phyloP scores from a whole-genome alignment of 306 rosid genomes.

The Corylus heterophylla region DNA sequence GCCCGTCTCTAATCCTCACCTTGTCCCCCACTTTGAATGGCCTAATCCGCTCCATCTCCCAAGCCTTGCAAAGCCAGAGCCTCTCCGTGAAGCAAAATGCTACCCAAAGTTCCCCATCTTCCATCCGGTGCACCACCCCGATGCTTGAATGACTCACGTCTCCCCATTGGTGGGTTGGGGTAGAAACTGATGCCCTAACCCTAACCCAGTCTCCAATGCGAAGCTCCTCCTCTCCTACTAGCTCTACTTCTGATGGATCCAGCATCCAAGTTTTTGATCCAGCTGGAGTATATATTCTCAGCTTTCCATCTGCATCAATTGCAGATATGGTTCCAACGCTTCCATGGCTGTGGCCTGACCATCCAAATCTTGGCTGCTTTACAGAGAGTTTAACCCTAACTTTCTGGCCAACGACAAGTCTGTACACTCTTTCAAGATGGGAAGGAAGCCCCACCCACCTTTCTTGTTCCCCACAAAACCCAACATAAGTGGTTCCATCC shows the following conservation, averaged over 20 bases:
- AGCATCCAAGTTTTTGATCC: constrained; percentile 95
- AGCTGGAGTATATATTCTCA: constrained; percentile 85
- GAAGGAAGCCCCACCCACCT: constrained; percentile 83
- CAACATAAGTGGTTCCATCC: constrained; percentile 73
- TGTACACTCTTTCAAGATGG: constrained; percentile 65
- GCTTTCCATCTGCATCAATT: constrained; percentile 90
- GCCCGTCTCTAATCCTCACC: constrained; percentile 83
- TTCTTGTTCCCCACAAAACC: constrained; percentile 96
- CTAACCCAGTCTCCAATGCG: constrained; percentile 85
- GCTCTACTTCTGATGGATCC: constrained; percentile 89
- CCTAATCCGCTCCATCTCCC: constrained; percentile 74
- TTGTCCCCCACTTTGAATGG: constrained; percentile 81
- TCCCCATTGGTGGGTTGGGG: constrained; percentile 97
- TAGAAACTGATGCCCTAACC: constrained; percentile 75
- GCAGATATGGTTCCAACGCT: constrained; percentile 79
- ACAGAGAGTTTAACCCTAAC: constrained; percentile 67
- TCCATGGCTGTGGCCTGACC: constrained; percentile 88
- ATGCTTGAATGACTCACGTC: constrained; percentile 84
- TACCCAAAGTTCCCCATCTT: constrained; percentile 78
- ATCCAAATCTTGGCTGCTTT: constrained; percentile 87
- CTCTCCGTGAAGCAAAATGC: constrained; percentile 81
- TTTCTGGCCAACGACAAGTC: constrained; percentile 77
- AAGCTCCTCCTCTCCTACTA: constrained; percentile 77
- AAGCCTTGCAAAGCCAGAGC: constrained; percentile 89
- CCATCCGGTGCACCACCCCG: constrained; percentile 93